Evolutionary conservation across 345 rosid species (phyloP), one percentile per base, ranked within the genome.

Genomic region (Acer saccharum): DNA sequence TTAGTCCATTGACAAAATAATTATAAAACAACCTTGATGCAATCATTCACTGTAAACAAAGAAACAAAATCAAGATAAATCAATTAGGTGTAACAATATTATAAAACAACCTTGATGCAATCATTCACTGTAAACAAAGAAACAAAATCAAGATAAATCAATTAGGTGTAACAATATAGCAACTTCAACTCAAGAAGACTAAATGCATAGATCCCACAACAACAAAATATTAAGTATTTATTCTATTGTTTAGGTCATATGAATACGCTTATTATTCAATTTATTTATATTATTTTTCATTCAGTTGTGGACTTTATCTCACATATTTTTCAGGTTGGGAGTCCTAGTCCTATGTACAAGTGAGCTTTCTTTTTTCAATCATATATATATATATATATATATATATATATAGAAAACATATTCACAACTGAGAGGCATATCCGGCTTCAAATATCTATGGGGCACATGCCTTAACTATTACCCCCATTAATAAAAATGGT

Each of bases 171-270:
- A 63, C 7, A 10, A 74, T 16, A 35, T n/a, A 20, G 14, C 27
- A 73, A 57, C 41, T 7, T 74, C 6, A 43, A 44, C 77, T 46
- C 70, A 46, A 3, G 41, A 32, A 67, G 32, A 58, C 63, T 48
- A 7, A 62, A 23, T 74, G 14, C 69, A 25, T 10, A 74, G 44
- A 74, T 46, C 68, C 17, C 6, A 46, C 1, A 10, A 61, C 10
- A 23, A 25, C 29, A 67, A 41, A 8, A 27, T 0, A 66, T 16
- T 20, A 55, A 55, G 74, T n/a, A 55, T 44, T 20, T 41, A 39
- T 39, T 20, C 41, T 35, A 25, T 25, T 69, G 57, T 52, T 62
- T 43, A 23, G 76, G 58, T 73, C 39, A 43, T n/a, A 57, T 41
- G 41, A 39, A 60, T 20, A 20, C 7, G 5, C 13, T 57, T 60